A percentile compares a stretch with the other conserved stretches of the same genome.
These are phyloP conservation scores for Vaccinium macrocarpon DNA, from an alignment of 148 eudicot genomes.

Conservation along the genomic window DNA sequence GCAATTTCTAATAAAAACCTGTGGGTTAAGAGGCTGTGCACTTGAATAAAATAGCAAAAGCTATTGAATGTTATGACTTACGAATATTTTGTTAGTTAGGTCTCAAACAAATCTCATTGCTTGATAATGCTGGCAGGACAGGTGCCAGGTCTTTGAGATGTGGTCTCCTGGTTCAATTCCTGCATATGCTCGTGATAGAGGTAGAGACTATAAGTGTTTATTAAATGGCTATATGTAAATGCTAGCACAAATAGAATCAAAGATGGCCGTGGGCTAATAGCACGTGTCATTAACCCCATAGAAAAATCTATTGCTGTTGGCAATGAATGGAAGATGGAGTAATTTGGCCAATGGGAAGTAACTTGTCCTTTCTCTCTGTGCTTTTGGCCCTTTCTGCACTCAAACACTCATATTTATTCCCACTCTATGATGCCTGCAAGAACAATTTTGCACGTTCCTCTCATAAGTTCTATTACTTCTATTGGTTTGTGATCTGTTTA, in stretches of 20 bases:
- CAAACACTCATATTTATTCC: neutral
- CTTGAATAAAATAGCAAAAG: neutral
- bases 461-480: neutral
- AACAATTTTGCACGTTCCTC: neutral
- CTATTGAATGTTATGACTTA: neutral
- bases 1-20: neutral
- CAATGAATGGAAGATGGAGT: neutral
- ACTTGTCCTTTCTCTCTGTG: slow-evolving; percentile 4
- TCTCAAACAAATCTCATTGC: slow-evolving; percentile 5
- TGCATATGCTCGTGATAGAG: slow-evolving; percentile 13
- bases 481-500: neutral
- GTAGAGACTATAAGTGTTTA: slow-evolving; percentile 5
- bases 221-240: neutral
- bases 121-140: slow-evolving; percentile 24
- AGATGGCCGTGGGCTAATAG: neutral
- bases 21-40: neutral
- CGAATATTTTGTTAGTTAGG: slow-evolving; percentile 4
- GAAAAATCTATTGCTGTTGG: neutral
- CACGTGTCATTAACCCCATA: neutral
- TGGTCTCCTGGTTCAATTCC: slow-evolving; percentile 9
- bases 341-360: neutral
- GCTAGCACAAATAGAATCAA: neutral
- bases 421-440: neutral
- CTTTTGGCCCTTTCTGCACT: neutral
- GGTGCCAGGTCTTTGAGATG: slow-evolving; percentile 22